Conservation (phyloP, 768 basidiomycete genomes). For the Hydnum rufescens region DNA sequence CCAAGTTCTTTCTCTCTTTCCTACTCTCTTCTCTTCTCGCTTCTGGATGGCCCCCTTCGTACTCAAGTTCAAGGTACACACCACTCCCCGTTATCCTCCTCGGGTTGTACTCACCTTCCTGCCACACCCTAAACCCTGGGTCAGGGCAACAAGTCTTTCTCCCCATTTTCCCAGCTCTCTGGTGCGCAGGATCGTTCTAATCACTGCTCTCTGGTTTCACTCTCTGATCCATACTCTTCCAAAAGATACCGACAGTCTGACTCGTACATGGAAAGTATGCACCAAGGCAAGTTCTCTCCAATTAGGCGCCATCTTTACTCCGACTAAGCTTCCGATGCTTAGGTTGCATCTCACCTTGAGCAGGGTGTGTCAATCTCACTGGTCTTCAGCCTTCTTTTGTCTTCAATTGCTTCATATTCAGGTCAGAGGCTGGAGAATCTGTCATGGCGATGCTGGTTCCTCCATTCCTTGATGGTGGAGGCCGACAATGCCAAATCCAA, state of each 20-base stretch:
- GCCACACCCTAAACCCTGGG: background rate
- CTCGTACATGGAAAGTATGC: constrained; percentile 75
- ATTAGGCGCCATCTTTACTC: constrained; percentile 1
- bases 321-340: background rate
- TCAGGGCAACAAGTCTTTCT: constrained; percentile 85
- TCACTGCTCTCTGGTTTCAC: background rate
- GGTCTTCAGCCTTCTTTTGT: background rate
- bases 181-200: constrained; percentile 14
- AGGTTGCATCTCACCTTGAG: constrained; percentile 72
- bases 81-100: constrained; percentile 3
- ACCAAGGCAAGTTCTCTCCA: constrained; percentile 8
- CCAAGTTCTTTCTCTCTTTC: background rate
- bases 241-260: constrained; percentile 49
- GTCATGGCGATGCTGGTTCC: constrained; percentile 83
- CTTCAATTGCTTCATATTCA: constrained; percentile 2
- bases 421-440: constrained; percentile 82
- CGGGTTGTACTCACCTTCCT: constrained; percentile 3
- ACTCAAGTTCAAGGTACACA: constrained; percentile 19
- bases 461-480: constrained; percentile 82
- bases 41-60: constrained; percentile 13
- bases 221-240: background rate
- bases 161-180: constrained; percentile 75
- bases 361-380: constrained; percentile 1
- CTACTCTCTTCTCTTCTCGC: background rate
- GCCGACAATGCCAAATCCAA: constrained; percentile 75